Evolutionary conservation across 495 filamentous ascomycete species (phyloP).

Genomic region (Pseudomonodictys pantanalensis): DNA sequence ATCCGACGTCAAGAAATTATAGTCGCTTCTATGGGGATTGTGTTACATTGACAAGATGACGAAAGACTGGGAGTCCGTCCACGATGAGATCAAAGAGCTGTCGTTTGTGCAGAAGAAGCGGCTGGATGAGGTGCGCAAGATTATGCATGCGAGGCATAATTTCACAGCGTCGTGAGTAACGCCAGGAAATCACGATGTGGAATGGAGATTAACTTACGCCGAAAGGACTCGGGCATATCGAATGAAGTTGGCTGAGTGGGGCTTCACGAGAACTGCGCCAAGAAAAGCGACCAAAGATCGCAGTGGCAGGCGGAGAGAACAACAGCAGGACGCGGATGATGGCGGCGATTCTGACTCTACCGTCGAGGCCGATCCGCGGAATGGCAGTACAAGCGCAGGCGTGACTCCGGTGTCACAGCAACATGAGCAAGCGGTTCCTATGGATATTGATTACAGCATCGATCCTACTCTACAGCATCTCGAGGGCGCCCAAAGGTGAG

Average conservation of each 20-base stretch:
- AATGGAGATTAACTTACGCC: too few relatives aligned
- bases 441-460: too few relatives aligned
- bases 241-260: slow-evolving; percentile 32
- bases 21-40: not conserved
- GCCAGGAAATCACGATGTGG: not conserved
- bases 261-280: slow-evolving; percentile 10
- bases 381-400: too few relatives aligned
- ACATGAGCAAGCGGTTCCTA: too few relatives aligned
- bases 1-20: not conserved
- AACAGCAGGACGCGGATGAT: slow-evolving; percentile 1
- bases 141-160: slow-evolving; percentile 21
- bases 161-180: slow-evolving; percentile 30
- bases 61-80: slow-evolving; percentile 29
- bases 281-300: slow-evolving; percentile 1
- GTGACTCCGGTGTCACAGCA: too few relatives aligned
- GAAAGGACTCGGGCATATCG: slow-evolving; percentile 30
- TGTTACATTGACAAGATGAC: slow-evolving; percentile 11
- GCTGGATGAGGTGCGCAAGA: slow-evolving; percentile 22
- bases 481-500: too few relatives aligned
- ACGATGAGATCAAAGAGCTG: slow-evolving; percentile 15
- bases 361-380: too few relatives aligned
- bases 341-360: not conserved
- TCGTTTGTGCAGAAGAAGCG: slow-evolving; percentile 26
- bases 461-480: too few relatives aligned
- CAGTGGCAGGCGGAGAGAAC: not conserved